phyloP scores from a whole-genome alignment of 2,329 filamentous ascomycete species.

The Fusarium acutatum region DNA sequence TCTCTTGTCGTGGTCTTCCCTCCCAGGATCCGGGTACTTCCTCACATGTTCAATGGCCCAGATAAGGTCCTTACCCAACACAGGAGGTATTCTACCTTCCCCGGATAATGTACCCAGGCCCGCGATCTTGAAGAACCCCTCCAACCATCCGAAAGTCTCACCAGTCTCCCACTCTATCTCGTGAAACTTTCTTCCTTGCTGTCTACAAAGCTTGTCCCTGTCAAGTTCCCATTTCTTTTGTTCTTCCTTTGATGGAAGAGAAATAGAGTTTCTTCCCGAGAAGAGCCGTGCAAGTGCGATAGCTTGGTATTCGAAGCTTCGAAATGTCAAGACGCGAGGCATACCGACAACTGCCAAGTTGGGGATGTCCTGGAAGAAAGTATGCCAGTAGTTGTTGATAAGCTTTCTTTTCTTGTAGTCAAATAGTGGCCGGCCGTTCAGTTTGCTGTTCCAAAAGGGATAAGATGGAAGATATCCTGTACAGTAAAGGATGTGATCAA shows the following conservation, averaged over 20 bases:
- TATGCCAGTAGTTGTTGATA: constrained; percentile 59
- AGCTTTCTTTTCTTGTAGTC: constrained; percentile 58
- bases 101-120: constrained; percentile 58
- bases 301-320: constrained; percentile 65
- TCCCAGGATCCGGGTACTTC: constrained; percentile 55
- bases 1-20: constrained; percentile 2
- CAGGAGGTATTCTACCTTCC: constrained; percentile 57
- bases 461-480: constrained; percentile 55
- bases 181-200: constrained; percentile 57
- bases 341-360: constrained; percentile 62
- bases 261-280: constrained; percentile 49
- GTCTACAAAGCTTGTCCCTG: constrained; percentile 43
- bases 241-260: constrained; percentile 51
- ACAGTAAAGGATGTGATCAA: constrained; percentile 54
- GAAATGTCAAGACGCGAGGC: constrained; percentile 60
- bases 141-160: constrained; percentile 59
- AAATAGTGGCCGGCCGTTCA: constrained; percentile 57
- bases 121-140: constrained; percentile 56
- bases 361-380: constrained; percentile 58
- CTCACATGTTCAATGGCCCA: constrained; percentile 59
- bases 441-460: constrained; percentile 58
- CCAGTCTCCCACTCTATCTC: constrained; percentile 62
- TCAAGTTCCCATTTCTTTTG: constrained; percentile 58
- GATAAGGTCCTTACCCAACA: constrained; percentile 52
- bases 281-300: constrained; percentile 61